Evolutionary conservation across 2,329 filamentous ascomycete species (phyloP), one percentile per base, ranked within the genome.

Genomic region (Chalara sp.): DNA sequence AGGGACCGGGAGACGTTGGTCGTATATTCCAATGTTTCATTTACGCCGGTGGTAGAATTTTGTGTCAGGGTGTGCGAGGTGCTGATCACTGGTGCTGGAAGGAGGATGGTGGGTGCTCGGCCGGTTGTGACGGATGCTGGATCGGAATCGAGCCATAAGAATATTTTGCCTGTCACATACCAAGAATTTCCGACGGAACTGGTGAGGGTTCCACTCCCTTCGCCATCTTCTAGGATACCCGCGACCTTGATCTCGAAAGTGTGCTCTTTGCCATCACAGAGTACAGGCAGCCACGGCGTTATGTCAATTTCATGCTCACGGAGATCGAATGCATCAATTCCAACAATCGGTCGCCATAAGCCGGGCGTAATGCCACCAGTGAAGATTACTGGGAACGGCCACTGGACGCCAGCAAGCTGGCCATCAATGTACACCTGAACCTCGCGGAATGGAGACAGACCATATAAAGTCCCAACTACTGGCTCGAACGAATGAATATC

Each of bases 371-470:
- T 75, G 1, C 88, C 88, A 3, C 89, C 89, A 0, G 89, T 91
- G 60, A 91, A 92, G 46, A 95, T 84, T 13, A 89, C 76, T 0
- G 88, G 87, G 60, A 87, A 92, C 1, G 89, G 89, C 87, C 86
- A 93, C 32, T 81, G 78, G 1, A 90, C 81, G 2, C 88, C 89
- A 1, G 86, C 86, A 28, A 92, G 67, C 13, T 76, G 69, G 1
- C 79, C 86, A 61, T 95, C 88, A 48, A 95, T 87, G 42, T 79
- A 72, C 1, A 93, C 71, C 59, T 91, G 87, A 1, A 93, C 76
- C 68, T 95, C 89, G 28, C 89, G 81, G 65, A 87, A 92, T 1
- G 87, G 81, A 5, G 84, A 84, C 59, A 80, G 81, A 0, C 86
- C 88, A 29, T 80, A 79, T 0, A 89, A 72, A 1, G 69, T 68